Conservation (phyloP, 805 yeast genomes). For the Ogataea pilisensis region DNA sequence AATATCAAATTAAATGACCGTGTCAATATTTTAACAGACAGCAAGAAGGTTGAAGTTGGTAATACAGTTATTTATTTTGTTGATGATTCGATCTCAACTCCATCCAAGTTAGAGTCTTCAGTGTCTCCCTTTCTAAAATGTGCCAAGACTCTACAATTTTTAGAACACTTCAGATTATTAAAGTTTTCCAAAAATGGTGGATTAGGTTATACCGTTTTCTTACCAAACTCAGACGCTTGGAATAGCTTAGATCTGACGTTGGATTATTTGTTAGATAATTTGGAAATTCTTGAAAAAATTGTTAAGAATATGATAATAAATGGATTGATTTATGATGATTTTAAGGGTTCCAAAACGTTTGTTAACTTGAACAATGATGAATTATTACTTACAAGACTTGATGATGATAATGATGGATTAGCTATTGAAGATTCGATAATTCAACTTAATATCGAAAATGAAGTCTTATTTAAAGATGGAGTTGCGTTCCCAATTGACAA, state of each 20-base stretch:
- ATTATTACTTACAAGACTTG: slow-evolving; percentile 11
- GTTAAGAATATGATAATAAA: slow-evolving; percentile 58
- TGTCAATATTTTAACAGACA: slow-evolving; percentile 35
- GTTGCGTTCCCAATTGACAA: slow-evolving; percentile 69
- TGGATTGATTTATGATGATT: slow-evolving; percentile 65
- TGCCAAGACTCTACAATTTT: slow-evolving; percentile 56
- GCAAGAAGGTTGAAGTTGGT: slow-evolving; percentile 46
- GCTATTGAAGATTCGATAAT: slow-evolving; percentile 23
- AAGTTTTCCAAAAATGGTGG: slow-evolving; percentile 44
- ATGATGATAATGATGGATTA: slow-evolving; percentile 4
- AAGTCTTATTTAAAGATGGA: slow-evolving; percentile 77
- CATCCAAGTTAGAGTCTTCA: slow-evolving; percentile 59
- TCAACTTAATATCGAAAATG: slow-evolving; percentile 44
- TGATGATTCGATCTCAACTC: slow-evolving; percentile 57
- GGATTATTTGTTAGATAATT: slow-evolving; percentile 52
- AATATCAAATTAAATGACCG: slow-evolving; percentile 51
- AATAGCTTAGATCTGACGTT: slow-evolving; percentile 52
- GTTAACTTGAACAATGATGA: not conserved
- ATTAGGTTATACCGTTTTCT: slow-evolving; percentile 66
- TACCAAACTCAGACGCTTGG: slow-evolving; percentile 82
- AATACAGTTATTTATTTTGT: slow-evolving; percentile 64
- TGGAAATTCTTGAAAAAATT: slow-evolving; percentile 44
- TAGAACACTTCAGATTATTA: slow-evolving; percentile 49
- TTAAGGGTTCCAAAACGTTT: slow-evolving; percentile 26
- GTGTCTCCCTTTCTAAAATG: slow-evolving; percentile 62